Evolutionary conservation across 2,329 filamentous ascomycete genomes (phyloP), one percentile per base, ranked within the genome.

Genomic region (Aspergillus intermedius): DNA sequence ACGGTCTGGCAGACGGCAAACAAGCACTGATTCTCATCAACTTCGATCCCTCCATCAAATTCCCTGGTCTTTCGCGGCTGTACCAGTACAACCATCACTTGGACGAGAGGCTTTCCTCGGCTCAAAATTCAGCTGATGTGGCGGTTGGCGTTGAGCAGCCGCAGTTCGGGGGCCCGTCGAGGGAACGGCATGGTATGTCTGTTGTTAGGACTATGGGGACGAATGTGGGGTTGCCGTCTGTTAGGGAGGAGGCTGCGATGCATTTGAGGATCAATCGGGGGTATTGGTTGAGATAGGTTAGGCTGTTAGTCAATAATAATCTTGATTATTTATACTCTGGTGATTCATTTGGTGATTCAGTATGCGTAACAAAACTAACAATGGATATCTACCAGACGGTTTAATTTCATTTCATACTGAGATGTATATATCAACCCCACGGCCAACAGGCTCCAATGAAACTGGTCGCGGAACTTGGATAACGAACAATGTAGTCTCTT

Each of bases 11-110:
- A 2, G 47, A 48, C 3, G 54, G 48, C 5, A 54, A 66, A 25
- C 57, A 65, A 40, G 64, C 67, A 3, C 57, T 72, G 19, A 54
- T 72, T 7, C 58, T 71, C 35, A 62, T 72, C 48, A 70, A 62
- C 45, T 72, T 72, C 48, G 69, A 72, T 50, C 69, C 69, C 0
- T 51, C 56, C 3, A 61, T 70, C 37, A 58, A 58, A 34, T 58
- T 69, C 25, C 55, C 62, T 3, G 56, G 56, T 5, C 49, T 60
- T 17, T 45, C 47, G 40, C 50, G 45, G 3, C 32, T 60, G 37
- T 42, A 46, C 21, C 37, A 49, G 42, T 6, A 23, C 17, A 37
- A 15, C 15, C 3, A 15, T 15, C 17, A 5, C 15, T 9, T 40
- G 10, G 17, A 22, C 37, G 17, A 40, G 6, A 21, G 13, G 3